These are phyloP conservation scores for Protostelium mycophagum DNA, from an alignment of 78 protist genomes.

Conservation along the genomic window DNA sequence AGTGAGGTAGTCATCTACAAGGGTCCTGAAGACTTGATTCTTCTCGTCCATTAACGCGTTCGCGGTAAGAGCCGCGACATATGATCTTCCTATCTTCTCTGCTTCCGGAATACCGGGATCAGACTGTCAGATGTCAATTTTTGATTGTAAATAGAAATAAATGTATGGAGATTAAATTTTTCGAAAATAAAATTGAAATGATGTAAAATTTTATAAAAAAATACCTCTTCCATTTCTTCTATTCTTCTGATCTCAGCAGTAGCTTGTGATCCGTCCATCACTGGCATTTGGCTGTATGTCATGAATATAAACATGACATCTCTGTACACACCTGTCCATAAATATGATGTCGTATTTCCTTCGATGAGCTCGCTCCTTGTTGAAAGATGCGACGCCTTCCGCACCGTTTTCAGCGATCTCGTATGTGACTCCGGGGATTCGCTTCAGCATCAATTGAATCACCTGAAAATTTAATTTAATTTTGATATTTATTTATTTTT, in stretches of 20 bases:
- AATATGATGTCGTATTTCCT: neutral
- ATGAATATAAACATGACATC: neutral
- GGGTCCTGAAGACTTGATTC: too few relatives aligned
- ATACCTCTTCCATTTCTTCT: neutral
- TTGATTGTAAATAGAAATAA: too few relatives aligned
- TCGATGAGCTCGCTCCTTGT: neutral
- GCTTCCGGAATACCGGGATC: too few relatives aligned
- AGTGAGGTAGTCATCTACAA: too few relatives aligned
- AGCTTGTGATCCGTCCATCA: neutral
- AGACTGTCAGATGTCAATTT: too few relatives aligned
- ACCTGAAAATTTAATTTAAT: neutral
- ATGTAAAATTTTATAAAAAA: too few relatives aligned
- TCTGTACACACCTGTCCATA: neutral
- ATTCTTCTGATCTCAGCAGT: neutral
- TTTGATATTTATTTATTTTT: too few relatives aligned
- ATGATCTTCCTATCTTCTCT: too few relatives aligned
- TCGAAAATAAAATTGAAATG: too few relatives aligned
- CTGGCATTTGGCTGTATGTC: neutral
- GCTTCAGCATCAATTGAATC: neutral
- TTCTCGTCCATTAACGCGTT: too few relatives aligned
- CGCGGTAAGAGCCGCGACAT: too few relatives aligned
- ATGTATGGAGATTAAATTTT: too few relatives aligned
- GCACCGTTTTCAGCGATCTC: neutral
- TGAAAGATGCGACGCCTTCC: neutral
- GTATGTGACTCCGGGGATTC: neutral